Evolutionary conservation across 2,329 filamentous ascomycete genomes (phyloP).

Genomic region (Arthrobotrys iridis): DNA sequence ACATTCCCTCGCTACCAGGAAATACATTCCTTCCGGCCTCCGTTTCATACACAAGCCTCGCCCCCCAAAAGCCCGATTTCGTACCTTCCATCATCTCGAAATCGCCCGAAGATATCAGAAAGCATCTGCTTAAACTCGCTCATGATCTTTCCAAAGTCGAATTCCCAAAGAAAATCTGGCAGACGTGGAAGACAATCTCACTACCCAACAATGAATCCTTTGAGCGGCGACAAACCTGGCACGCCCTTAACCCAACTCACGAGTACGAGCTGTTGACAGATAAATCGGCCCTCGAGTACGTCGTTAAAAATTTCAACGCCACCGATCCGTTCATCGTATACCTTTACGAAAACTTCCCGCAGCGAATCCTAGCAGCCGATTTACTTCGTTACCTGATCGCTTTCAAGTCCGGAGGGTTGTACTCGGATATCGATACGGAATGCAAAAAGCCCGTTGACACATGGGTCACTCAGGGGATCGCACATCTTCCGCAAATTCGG

Average conservation of each 20-base stretch:
- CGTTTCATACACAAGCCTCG: not conserved
- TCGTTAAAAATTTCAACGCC: slow-evolving; percentile 31
- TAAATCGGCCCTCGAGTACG: slow-evolving; percentile 25
- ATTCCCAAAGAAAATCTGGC: slow-evolving; percentile 46
- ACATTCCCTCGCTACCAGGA: not conserved
- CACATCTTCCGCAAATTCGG: not conserved
- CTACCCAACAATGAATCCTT: slow-evolving; percentile 28
- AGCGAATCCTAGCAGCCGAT: slow-evolving; percentile 40
- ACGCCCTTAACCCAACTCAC: slow-evolving; percentile 18
- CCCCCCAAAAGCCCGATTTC: not conserved
- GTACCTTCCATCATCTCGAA: not conserved
- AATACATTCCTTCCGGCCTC: slow-evolving; percentile 1
- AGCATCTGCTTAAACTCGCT: not conserved
- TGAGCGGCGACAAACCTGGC: slow-evolving; percentile 25
- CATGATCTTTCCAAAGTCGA: slow-evolving; percentile 7
- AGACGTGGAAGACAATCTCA: slow-evolving; percentile 48
- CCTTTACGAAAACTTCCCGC: slow-evolving; percentile 29
- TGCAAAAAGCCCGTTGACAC: slow-evolving; percentile 32
- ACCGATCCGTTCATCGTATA: slow-evolving; percentile 42
- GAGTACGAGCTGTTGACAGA: slow-evolving; percentile 45
- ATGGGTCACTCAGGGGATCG: slow-evolving; percentile 13
- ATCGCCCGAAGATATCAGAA: not conserved
- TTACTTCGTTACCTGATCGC: slow-evolving; percentile 42
- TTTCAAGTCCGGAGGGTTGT: slow-evolving; percentile 36
- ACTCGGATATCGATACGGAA: slow-evolving; percentile 45